Conservation (phyloP, 305 asterid species). For the Fraxinus sp. region DNA sequence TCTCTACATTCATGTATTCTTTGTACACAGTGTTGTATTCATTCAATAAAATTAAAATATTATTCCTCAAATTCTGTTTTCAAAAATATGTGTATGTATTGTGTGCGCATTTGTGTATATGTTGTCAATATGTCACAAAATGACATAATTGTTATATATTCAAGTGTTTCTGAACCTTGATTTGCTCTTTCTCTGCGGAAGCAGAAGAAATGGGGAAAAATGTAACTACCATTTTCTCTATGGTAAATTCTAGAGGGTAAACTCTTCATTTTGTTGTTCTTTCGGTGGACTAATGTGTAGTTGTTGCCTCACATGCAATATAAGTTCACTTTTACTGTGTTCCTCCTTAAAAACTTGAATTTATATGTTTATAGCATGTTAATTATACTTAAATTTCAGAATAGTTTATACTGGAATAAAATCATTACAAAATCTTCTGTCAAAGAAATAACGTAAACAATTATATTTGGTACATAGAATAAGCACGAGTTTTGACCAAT, state of each 20-base stretch:
- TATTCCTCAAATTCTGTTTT: background rate
- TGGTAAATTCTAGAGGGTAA: background rate
- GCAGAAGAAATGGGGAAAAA: background rate
- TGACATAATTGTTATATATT: background rate
- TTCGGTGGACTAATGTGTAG: background rate
- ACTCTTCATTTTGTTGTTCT: background rate
- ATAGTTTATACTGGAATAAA: background rate
- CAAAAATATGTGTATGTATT: background rate
- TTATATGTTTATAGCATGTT: background rate
- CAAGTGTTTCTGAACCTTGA: background rate
- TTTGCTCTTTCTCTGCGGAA: background rate
- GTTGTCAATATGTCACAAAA: background rate
- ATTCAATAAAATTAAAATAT: background rate
- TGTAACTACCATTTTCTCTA: background rate
- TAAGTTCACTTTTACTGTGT: background rate
- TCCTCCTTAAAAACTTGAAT: background rate
- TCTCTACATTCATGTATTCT: background rate
- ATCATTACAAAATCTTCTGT: background rate
- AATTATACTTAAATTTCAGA: background rate
- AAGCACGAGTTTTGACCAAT: background rate
- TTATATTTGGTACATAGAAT: background rate
- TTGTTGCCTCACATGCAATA: background rate
- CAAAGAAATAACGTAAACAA: constrained; percentile 11
- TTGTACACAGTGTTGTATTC: background rate
- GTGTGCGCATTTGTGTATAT: background rate